Percentiles rank a stretch among this genome's conserved stretches.
Evolutionary conservation across 2,329 filamentous ascomycete genomes (phyloP).

Genomic region (Leptographium wingfieldii): DNA sequence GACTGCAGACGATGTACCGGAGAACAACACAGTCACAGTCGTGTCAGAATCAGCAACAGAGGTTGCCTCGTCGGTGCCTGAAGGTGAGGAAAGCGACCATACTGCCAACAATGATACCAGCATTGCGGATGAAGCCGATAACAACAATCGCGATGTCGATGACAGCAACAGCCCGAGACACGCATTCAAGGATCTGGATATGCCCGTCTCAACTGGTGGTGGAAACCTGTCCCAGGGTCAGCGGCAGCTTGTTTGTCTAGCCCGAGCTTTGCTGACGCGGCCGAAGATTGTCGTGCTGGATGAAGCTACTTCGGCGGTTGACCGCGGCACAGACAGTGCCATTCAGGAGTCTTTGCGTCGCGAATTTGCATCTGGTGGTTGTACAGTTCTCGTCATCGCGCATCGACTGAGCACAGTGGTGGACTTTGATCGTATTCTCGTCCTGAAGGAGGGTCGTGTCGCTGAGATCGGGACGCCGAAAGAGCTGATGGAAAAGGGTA

Average conservation of each 20-base stretch:
- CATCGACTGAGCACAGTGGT: conserved; percentile 31
- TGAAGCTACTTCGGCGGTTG: conserved; percentile 36
- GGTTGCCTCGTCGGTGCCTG: conserved; percentile 4
- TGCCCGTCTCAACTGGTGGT: conserved; percentile 20
- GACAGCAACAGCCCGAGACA: conserved; percentile 11
- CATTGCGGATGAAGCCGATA: background rate
- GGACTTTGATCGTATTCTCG: conserved; percentile 37
- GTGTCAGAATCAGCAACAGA: conserved; percentile 9
- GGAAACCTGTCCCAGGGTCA: conserved; percentile 32
- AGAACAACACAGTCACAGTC: conserved; percentile 1
- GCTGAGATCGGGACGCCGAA: conserved; percentile 27
- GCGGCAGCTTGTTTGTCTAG: conserved; percentile 35
- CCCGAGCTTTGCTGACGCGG: conserved; percentile 28
- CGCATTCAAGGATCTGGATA: conserved; percentile 21
- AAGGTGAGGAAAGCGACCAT: conserved; percentile 1
- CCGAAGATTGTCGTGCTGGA: conserved; percentile 29
- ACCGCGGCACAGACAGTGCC: conserved; percentile 41
- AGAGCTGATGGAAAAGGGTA: conserved; percentile 26
- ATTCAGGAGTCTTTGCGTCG: conserved; percentile 44
- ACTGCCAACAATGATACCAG: conserved; percentile 2
- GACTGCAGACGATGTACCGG: conserved; percentile 11
- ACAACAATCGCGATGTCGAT: background rate
- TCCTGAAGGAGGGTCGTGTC: conserved; percentile 33
- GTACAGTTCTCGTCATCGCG: conserved; percentile 37
- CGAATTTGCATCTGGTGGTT: conserved; percentile 31